Evolutionary conservation across 2,329 filamentous ascomycete genomes (phyloP).

Genomic region (Exophiala dermatitidis): DNA sequence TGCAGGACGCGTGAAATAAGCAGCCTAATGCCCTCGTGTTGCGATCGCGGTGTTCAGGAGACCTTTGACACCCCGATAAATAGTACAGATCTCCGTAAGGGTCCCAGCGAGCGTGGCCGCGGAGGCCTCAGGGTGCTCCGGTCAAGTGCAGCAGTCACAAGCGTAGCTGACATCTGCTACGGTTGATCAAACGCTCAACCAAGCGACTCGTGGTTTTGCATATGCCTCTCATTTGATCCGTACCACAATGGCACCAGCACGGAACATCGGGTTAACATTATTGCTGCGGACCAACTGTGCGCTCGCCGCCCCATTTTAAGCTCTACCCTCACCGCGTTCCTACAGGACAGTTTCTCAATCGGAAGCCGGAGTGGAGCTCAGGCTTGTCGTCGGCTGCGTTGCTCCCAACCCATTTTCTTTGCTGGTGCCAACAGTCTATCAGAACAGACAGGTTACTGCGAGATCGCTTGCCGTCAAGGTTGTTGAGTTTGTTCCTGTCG

Average conservation of each 20-base stretch:
- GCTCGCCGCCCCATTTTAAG: background rate
- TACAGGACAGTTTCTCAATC: background rate
- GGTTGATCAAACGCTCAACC: background rate
- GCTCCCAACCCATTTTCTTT: conserved; percentile 17
- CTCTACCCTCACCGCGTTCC: background rate
- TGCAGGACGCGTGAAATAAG: background rate
- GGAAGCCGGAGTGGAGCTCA: background rate
- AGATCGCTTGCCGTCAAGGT: conserved; percentile 10
- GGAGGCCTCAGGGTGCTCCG: background rate
- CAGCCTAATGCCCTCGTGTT: conserved; percentile 14
- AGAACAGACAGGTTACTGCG: conserved; percentile 6
- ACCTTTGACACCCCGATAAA: background rate
- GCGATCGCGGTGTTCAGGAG: conserved; percentile 4
- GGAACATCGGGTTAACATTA: too few relatives aligned
- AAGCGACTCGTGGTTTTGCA: background rate
- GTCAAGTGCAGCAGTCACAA: background rate
- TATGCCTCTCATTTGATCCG: too few relatives aligned
- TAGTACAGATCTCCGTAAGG: conserved; percentile 6
- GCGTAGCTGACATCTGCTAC: background rate
- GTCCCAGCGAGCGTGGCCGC: conserved; percentile 2
- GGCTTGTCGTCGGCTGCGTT: background rate
- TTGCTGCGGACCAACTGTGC: background rate
- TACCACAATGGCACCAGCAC: too few relatives aligned
- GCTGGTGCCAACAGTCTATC: conserved; percentile 19
- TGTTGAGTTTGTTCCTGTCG: conserved; percentile 15